A percentile compares a stretch with the other conserved stretches of the same genome.
Conservation (phyloP, 768 basidiomycete genomes). For the Tephrocybe sp. region DNA sequence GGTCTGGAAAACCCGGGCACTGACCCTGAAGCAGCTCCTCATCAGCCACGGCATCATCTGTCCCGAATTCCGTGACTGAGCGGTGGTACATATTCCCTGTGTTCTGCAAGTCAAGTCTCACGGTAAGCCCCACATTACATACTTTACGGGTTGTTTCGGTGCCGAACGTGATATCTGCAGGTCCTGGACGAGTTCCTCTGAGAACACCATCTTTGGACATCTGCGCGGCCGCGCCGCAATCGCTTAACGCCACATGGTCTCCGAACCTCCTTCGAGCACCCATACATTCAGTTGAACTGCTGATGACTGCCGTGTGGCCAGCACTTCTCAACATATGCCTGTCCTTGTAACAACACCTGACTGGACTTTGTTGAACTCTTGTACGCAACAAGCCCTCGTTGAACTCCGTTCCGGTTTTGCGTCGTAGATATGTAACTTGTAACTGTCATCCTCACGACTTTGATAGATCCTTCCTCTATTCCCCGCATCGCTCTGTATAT, state of each 20-base stretch:
- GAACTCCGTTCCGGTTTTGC: no score
- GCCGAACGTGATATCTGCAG: constrained; percentile 5
- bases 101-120: neutral
- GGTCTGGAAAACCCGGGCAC: constrained; percentile 59
- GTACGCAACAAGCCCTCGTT: neutral
- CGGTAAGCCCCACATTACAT: constrained; percentile 5
- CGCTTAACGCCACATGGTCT: constrained; percentile 13
- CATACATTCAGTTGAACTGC: neutral
- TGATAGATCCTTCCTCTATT: neutral
- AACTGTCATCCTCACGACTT: neutral
- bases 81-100: neutral
- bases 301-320: neutral
- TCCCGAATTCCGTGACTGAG: constrained; percentile 45
- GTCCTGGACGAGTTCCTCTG: constrained; percentile 3
- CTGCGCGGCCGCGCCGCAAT: constrained; percentile 6
- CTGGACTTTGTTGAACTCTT: neutral
- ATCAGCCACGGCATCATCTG: constrained; percentile 56
- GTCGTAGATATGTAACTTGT: no score
- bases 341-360: neutral
- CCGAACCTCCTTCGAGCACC: neutral
- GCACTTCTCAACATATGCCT: constrained; percentile 2
- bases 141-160: neutral
- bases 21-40: constrained; percentile 51
- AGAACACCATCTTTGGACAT: constrained; percentile 14
- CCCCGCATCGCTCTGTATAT: neutral